Conservation (phyloP, 2,329 filamentous ascomycete species). For the Ceratocystis destructans region DNA sequence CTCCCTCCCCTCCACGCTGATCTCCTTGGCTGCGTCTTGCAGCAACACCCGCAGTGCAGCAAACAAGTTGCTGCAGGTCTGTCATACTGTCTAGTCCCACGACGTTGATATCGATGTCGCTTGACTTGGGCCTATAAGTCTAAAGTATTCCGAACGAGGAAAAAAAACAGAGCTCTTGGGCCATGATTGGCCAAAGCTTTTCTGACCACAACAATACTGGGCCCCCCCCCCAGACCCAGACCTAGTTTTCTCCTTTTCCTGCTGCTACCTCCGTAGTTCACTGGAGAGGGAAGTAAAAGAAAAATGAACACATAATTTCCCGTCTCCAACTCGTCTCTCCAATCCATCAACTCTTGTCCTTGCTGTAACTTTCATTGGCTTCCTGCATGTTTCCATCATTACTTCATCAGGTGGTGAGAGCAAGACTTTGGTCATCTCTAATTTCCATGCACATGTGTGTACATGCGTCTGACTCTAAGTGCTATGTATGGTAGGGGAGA, state of each 20-base stretch:
- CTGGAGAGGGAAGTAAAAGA: not conserved
- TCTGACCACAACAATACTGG: not conserved
- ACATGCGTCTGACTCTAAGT: not conserved
- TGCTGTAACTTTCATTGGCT: not conserved
- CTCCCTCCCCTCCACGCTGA: too few species aligned
- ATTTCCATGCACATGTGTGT: not conserved
- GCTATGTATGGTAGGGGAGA: not conserved
- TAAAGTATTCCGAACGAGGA: too few species aligned
- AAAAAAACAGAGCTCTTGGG: not conserved
- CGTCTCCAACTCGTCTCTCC: not conserved
- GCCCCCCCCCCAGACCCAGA: not conserved
- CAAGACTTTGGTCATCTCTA: not conserved
- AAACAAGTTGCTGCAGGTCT: not conserved
- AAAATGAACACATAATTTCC: not conserved
- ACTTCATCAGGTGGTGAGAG: not conserved
- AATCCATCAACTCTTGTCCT: not conserved
- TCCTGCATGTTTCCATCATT: not conserved
- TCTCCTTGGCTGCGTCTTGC: too few species aligned
- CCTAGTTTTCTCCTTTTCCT: slow-evolving; percentile 1
- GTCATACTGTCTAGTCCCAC: not conserved
- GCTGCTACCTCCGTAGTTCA: not conserved
- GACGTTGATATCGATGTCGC: not conserved
- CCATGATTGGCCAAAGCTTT: not conserved
- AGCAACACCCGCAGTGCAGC: not conserved
- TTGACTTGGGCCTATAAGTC: too few species aligned